Conservation (phyloP, 495 filamentous ascomycete species). For the Tuber calosporum region DNA sequence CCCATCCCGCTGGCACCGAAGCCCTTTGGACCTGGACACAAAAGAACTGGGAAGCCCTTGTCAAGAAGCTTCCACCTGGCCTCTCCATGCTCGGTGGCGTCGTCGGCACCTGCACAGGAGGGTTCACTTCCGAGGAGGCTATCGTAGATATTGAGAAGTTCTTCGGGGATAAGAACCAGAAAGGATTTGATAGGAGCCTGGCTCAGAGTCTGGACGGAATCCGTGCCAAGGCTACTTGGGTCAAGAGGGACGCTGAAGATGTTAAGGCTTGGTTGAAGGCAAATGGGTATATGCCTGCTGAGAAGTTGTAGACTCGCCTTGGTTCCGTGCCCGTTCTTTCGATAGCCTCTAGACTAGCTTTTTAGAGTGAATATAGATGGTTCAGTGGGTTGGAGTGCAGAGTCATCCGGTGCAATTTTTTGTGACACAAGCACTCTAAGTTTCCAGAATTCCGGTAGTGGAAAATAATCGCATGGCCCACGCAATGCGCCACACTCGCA, state of each 20-base stretch:
- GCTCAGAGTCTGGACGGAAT: slow-evolving; percentile 59
- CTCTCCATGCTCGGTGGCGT: slow-evolving; percentile 78
- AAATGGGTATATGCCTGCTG: slow-evolving; percentile 45
- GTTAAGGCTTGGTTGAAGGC: slow-evolving; percentile 51
- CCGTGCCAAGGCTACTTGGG: slow-evolving; percentile 55
- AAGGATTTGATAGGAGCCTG: slow-evolving; percentile 58
- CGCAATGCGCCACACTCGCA: neutral
- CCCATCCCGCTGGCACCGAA: slow-evolving; percentile 68
- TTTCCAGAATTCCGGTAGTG: neutral
- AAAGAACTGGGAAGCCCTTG: slow-evolving; percentile 74
- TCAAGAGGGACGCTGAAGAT: slow-evolving; percentile 53
- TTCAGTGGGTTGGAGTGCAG: neutral
- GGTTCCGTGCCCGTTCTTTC: neutral
- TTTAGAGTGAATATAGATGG: slow-evolving; percentile 3
- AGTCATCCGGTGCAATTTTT: neutral
- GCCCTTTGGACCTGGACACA: slow-evolving; percentile 78
- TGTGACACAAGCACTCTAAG: neutral
- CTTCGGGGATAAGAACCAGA: slow-evolving; percentile 73
- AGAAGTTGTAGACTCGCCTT: slow-evolving; percentile 23
- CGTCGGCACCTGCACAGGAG: slow-evolving; percentile 72
- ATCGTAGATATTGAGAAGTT: slow-evolving; percentile 67
- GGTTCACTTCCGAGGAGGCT: slow-evolving; percentile 71
- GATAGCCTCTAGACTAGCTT: slow-evolving; percentile 4
- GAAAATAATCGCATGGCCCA: neutral
- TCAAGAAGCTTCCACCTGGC: slow-evolving; percentile 71